A percentile compares a stretch with the other conserved stretches of the same genome.
These are phyloP conservation scores for Domatiomyces globalis DNA, from an alignment of 2,329 filamentous ascomycete genomes.

Conservation along the genomic window DNA sequence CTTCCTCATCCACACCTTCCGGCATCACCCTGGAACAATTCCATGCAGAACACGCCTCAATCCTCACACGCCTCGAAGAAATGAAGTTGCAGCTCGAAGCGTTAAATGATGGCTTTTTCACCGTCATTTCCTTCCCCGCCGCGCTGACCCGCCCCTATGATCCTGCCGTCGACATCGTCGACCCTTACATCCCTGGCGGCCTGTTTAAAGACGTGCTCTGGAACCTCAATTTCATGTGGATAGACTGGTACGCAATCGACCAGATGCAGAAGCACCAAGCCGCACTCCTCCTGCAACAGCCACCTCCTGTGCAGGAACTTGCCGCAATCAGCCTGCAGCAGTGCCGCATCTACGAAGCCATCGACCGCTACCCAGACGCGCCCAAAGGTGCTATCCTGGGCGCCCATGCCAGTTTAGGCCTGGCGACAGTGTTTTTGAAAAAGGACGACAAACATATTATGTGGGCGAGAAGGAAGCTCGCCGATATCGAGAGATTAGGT, in stretches of 20 bases:
- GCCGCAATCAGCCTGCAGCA: constrained; percentile 50
- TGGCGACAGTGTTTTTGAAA: constrained; percentile 67
- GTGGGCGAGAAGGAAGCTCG: constrained; percentile 71
- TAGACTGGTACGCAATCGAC: constrained; percentile 65
- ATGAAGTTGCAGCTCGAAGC: constrained; percentile 43
- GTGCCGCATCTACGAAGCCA: constrained; percentile 65
- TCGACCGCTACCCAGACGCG: constrained; percentile 56
- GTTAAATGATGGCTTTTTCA: constrained; percentile 47
- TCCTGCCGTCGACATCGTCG: constrained; percentile 50
- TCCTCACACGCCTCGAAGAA: constrained; percentile 32
- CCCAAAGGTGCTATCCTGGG: constrained; percentile 58
- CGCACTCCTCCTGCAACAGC: constrained; percentile 40
- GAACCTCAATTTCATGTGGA: constrained; percentile 56
- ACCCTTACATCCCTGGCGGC: constrained; percentile 56
- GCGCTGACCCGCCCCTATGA: constrained; percentile 32
- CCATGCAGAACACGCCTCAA: constrained; percentile 42
- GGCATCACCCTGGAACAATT: constrained; percentile 54
- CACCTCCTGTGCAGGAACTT: constrained; percentile 38
- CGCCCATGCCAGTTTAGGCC: constrained; percentile 60
- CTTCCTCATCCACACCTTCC: constrained; percentile 30
- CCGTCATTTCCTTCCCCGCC: constrained; percentile 50
- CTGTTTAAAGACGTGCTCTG: constrained; percentile 59
- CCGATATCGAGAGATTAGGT: constrained; percentile 58
- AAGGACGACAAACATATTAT: constrained; percentile 55
- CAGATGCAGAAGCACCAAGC: constrained; percentile 71